phyloP scores from a whole-genome alignment of 2,329 filamentous ascomycete genomes.

The Talaromyces sp. region DNA sequence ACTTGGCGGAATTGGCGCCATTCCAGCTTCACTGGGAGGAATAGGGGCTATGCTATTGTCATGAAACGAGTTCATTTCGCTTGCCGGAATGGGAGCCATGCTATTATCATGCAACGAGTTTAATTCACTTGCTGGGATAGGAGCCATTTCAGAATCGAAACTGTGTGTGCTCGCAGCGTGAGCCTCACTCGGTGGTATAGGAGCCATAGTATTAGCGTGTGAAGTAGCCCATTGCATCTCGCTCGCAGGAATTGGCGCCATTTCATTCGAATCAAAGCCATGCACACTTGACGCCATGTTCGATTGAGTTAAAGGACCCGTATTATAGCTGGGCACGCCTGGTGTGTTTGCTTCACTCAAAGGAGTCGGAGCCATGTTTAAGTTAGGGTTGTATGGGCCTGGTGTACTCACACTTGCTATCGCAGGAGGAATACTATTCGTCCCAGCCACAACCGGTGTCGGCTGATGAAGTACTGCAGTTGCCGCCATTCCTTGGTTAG shows the following conservation, averaged over 20 bases:
- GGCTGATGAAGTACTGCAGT: neutral
- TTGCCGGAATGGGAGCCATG: neutral
- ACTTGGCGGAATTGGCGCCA: slow-evolving; percentile 9
- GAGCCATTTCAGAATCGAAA: slow-evolving; percentile 6
- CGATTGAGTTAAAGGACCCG: neutral
- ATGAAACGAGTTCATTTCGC: neutral
- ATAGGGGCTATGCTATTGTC: neutral
- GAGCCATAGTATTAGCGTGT: neutral
- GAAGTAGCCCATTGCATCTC: neutral
- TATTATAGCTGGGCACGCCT: neutral
- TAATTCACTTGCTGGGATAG: neutral
- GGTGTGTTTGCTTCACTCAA: neutral
- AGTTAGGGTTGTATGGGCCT: neutral
- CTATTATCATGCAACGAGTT: neutral
- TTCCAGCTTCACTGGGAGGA: neutral
- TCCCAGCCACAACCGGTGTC: neutral
- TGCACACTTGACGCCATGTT: neutral
- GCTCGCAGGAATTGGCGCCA: slow-evolving; percentile 4
- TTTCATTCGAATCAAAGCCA: neutral
- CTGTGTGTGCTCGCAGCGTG: neutral
- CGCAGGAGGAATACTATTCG: neutral
- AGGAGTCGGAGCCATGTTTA: neutral
- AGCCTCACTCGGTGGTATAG: slow-evolving; percentile 9
- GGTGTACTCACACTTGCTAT: neutral
- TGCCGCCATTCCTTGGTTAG: neutral